phyloP scores from a whole-genome alignment of 2,329 filamentous ascomycete genomes.

The Pseudopithomyces maydicus region DNA sequence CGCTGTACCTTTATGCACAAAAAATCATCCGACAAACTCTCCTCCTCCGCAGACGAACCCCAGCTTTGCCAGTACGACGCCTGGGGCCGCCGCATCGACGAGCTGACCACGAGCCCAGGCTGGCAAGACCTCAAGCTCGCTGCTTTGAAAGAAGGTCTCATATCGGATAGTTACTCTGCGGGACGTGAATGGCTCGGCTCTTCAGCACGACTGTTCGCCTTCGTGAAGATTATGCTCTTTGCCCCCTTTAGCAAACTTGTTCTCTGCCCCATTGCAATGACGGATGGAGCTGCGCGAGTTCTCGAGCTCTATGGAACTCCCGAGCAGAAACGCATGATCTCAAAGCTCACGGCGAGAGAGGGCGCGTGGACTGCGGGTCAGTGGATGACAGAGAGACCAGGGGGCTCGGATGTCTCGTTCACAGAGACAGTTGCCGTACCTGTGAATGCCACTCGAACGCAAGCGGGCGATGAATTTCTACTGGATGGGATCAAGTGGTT shows the following conservation, averaged over 20 bases:
- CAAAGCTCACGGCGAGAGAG: background rate
- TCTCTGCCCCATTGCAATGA: background rate
- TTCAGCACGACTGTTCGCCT: background rate
- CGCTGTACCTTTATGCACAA: background rate
- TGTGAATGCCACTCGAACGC: conserved; percentile 33
- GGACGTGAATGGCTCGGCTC: background rate
- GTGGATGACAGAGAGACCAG: conserved; percentile 76
- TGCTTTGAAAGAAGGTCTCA: background rate
- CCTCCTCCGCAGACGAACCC: background rate
- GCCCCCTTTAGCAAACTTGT: background rate
- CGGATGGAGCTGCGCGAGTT: background rate
- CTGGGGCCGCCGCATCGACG: background rate
- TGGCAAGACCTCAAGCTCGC: background rate
- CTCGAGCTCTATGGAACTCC: background rate
- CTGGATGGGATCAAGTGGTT: conserved; percentile 76
- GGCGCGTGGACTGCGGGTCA: background rate
- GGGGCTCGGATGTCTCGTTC: conserved; percentile 71
- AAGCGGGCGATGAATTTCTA: conserved; percentile 64
- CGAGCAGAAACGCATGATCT: background rate
- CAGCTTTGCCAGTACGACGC: background rate
- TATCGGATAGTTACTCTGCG: background rate
- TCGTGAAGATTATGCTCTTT: background rate
- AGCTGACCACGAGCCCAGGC: background rate
- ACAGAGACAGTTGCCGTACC: conserved; percentile 66
- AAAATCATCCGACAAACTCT: background rate